Evolutionary conservation across 495 filamentous ascomycete genomes (phyloP).

Genomic region (Darksidea phi): DNA sequence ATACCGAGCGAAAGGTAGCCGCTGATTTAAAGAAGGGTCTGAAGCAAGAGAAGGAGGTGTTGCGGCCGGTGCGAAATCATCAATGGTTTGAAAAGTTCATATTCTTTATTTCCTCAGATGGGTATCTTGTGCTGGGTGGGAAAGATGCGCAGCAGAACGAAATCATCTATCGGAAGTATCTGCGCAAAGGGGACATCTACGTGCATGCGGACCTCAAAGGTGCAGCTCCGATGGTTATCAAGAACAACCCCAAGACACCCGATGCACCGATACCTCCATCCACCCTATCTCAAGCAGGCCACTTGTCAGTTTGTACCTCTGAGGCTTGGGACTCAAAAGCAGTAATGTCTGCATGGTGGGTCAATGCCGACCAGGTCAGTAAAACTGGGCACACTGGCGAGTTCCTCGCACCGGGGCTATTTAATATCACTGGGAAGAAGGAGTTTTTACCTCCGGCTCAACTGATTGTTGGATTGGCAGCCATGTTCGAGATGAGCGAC

Average conservation of each 20-base stretch:
- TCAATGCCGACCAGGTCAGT: conserved; percentile 78
- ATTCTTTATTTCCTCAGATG: conserved; percentile 94
- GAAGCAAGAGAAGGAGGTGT: conserved; percentile 86
- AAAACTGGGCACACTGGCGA: conserved; percentile 79
- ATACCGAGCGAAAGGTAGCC: conserved; percentile 80
- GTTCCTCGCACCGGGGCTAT: conserved; percentile 70
- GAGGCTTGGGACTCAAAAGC: conserved; percentile 94
- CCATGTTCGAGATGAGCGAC: conserved; percentile 86
- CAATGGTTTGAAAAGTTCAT: conserved; percentile 97
- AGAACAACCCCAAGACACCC: conserved; percentile 71
- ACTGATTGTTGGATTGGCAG: conserved; percentile 78
- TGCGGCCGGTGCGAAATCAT: conserved; percentile 75
- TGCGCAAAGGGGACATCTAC: conserved; percentile 86
- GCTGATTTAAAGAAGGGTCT: conserved; percentile 80
- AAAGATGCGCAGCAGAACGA: conserved; percentile 90
- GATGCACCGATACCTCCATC: conserved; percentile 87
- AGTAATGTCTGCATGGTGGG: conserved; percentile 94
- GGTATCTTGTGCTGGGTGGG: conserved; percentile 84
- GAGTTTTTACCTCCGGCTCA: conserved; percentile 88
- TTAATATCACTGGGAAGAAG: conserved; percentile 79
- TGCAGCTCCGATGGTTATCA: conserved; percentile 77
- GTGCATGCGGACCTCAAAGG: conserved; percentile 88
- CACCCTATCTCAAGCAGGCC: conserved; percentile 86
- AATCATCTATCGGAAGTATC: conserved; percentile 77
- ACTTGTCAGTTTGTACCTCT: conserved; percentile 76